Evolutionary conservation across 176 grass and related monocot genomes (phyloP).

Genomic region (Phragmites australis): DNA sequence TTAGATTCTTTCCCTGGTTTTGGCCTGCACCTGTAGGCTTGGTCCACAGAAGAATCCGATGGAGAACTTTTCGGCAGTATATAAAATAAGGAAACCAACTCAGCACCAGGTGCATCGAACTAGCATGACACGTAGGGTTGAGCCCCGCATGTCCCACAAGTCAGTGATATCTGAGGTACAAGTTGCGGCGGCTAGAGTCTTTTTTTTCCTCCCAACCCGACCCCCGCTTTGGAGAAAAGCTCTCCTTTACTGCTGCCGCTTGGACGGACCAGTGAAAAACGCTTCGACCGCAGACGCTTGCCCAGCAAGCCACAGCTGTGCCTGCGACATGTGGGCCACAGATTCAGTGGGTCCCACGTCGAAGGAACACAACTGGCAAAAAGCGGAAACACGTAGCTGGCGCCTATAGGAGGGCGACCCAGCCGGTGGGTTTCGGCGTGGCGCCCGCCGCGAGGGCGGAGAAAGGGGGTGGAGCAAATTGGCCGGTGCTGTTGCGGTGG

Average conservation of each 20-base stretch:
- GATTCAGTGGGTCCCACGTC: accelerated
- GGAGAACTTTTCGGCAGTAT: not conserved
- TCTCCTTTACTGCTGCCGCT: not conserved
- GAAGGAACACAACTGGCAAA: not conserved
- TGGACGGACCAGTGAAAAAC: not conserved
- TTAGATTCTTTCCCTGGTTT: no score
- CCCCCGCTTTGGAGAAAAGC: not conserved
- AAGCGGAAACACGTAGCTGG: not conserved
- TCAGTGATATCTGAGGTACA: not conserved
- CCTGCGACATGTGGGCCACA: not conserved
- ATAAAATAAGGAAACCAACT: not conserved
- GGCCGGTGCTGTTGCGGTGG: conserved; percentile 24
- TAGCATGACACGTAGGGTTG: not conserved
- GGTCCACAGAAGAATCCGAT: conserved; percentile 34
- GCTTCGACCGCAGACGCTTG: not conserved
- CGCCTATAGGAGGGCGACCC: no score
- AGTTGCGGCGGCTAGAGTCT: not conserved
- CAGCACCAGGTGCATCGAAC: no score
- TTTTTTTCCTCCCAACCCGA: not conserved
- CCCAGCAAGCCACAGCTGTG: not conserved
- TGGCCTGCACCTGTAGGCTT: no score
- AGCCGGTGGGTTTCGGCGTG: conserved; percentile 27
- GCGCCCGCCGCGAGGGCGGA: conserved; percentile 22
- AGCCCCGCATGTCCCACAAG: not conserved
- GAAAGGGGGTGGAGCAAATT: not conserved